Conservation (phyloP, 805 yeast species). For the Wickerhamomyces tratensis region DNA sequence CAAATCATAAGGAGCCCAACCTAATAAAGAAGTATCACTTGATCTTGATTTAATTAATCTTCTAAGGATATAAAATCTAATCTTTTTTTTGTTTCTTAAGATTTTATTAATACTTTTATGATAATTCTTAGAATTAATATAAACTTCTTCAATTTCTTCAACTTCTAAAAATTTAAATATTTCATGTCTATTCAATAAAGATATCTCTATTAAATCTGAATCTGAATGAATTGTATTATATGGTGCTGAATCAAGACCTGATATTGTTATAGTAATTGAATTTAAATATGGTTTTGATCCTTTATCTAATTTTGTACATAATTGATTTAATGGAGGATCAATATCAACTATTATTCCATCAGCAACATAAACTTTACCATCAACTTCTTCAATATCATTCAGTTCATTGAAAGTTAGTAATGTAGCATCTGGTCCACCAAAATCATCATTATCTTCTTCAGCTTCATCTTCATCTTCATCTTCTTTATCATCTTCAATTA, state of each 20-base stretch:
- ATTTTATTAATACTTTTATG: slow-evolving; percentile 3
- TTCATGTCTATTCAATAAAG: slow-evolving; percentile 6
- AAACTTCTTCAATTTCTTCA: slow-evolving; percentile 15
- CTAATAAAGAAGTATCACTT: slow-evolving; percentile 2
- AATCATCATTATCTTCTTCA: too few relatives aligned
- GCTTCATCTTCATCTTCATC: not conserved
- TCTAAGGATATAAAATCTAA: slow-evolving; percentile 7
- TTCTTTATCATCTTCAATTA: not conserved
- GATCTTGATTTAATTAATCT: slow-evolving; percentile 2
- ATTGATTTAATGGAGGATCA: slow-evolving; percentile 9
- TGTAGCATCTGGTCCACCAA: not conserved
- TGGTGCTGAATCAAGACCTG: too few relatives aligned
- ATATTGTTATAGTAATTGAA: slow-evolving; percentile 4
- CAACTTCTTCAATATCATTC: slow-evolving; percentile 10
- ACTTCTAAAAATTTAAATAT: slow-evolving; percentile 11
- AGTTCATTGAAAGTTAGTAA: slow-evolving; percentile 1
- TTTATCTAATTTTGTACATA: slow-evolving; percentile 5
- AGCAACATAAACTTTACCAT: slow-evolving; percentile 9
- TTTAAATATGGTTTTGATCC: slow-evolving; percentile 4
- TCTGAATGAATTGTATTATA: slow-evolving; percentile 1
- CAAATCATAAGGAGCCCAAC: slow-evolving; percentile 11
- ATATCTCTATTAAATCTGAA: slow-evolving; percentile 3
- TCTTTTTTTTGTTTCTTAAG: slow-evolving; percentile 1
- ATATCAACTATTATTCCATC: slow-evolving; percentile 9
- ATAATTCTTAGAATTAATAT: slow-evolving; percentile 6